Evolutionary conservation across 139 green algal species (phyloP).

Genomic region (Zygnema circumcarinatum): DNA sequence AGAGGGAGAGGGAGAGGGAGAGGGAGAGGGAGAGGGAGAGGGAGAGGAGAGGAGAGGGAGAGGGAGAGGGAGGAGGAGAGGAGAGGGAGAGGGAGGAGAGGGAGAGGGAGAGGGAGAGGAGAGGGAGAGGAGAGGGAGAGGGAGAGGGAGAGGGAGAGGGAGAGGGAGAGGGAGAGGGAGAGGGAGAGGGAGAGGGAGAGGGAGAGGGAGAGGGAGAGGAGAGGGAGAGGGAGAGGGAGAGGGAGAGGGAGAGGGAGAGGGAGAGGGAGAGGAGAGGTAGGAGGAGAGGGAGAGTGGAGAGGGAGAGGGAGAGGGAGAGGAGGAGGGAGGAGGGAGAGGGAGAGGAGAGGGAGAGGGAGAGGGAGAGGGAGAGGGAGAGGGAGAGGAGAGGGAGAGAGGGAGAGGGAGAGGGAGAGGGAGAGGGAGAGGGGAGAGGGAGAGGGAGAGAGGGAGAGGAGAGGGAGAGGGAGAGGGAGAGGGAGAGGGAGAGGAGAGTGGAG

Average conservation of each 20-base stretch:
- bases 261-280: not conserved
- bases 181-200: not conserved
- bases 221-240: conserved; percentile 2
- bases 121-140: not conserved
- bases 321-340: not conserved
- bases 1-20: too few relatives aligned
- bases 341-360: not conserved
- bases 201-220: not conserved
- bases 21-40: too few relatives aligned
- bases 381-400: not conserved
- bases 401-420: not conserved
- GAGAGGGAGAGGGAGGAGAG: not conserved
- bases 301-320: not conserved
- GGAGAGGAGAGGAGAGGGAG: not conserved
- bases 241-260: not conserved
- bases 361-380: not conserved
- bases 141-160: not conserved
- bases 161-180: not conserved
- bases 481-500: not conserved
- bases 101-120: not conserved
- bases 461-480: not conserved
- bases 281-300: not conserved
- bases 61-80: not conserved
- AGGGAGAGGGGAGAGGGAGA: not conserved
- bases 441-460: not conserved